phyloP scores from a whole-genome alignment of 805 yeast species.

The Candida nitratophila region DNA sequence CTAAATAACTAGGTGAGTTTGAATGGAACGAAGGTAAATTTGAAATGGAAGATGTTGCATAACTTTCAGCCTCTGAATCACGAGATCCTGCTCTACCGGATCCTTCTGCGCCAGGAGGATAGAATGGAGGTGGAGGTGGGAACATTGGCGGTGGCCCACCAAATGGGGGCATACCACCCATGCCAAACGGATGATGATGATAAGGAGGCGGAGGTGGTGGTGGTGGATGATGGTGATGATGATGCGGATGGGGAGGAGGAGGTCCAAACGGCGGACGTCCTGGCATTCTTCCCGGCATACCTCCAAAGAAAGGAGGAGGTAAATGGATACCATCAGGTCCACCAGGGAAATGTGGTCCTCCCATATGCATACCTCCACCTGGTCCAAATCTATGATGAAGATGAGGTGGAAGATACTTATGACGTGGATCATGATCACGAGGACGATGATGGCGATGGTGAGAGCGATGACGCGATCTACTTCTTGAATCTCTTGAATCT shows the following conservation, averaged over 20 bases:
- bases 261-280: neutral
- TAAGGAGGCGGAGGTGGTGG: constrained; percentile 6
- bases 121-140: constrained; percentile 8
- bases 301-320: too few relatives aligned
- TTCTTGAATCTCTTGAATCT: too few relatives aligned
- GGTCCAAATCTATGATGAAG: too few relatives aligned
- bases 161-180: constrained; percentile 15
- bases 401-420: too few relatives aligned
- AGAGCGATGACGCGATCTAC: constrained; percentile 4
- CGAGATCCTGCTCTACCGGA: neutral
- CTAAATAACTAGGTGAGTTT: neutral
- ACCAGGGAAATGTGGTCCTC: too few relatives aligned
- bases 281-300: neutral
- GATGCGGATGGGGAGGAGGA: constrained; percentile 4
- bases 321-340: too few relatives aligned
- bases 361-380: too few relatives aligned
- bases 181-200: constrained; percentile 17
- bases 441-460: neutral
- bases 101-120: neutral
- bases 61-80: neutral
- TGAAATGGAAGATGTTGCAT: neutral
- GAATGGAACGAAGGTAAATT: neutral
- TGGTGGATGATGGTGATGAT: constrained; percentile 2
- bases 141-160: constrained; percentile 18
- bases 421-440: neutral